These are phyloP conservation scores for Diversispora epigaea DNA, from an alignment of 192 early-diverging fungal species.

Conservation along the genomic window DNA sequence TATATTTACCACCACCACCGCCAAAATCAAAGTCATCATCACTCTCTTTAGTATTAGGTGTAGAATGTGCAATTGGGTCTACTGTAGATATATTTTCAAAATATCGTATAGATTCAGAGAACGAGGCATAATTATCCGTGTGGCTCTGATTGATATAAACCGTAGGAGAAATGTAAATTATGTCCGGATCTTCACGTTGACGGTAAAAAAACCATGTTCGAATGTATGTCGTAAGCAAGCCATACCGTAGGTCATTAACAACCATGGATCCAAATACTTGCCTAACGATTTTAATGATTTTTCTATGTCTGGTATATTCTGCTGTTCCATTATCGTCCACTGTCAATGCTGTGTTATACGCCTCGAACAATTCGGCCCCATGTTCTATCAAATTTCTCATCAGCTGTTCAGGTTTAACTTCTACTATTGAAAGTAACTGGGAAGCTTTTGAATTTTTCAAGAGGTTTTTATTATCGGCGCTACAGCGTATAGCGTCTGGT, in stretches of 20 bases:
- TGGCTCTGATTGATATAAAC: slow-evolving; percentile 15
- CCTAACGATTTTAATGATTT: slow-evolving; percentile 23
- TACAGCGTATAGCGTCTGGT: slow-evolving; percentile 27
- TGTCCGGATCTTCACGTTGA: background rate
- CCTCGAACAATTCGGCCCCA: slow-evolving; percentile 14
- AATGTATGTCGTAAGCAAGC: background rate
- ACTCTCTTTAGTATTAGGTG: too few relatives aligned
- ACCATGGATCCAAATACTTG: slow-evolving; percentile 27
- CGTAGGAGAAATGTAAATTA: slow-evolving; percentile 30
- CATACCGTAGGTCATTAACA: slow-evolving; percentile 24
- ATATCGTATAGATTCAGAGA: background rate
- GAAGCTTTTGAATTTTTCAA: background rate
- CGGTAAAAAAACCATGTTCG: background rate
- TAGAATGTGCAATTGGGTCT: slow-evolving; percentile 11
- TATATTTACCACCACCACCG: too few relatives aligned
- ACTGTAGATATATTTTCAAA: slow-evolving; percentile 8
- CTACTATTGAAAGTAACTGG: slow-evolving; percentile 7
- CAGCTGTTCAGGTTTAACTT: slow-evolving; percentile 19
- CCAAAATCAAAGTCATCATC: too few relatives aligned
- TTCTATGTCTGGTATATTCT: background rate
- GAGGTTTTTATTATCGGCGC: background rate
- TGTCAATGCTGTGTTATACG: background rate
- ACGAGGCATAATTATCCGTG: slow-evolving; percentile 6
- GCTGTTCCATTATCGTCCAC: background rate
- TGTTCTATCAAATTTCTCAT: background rate